These are phyloP conservation scores for Cryptococcus sp. DNA, from an alignment of 1,284 basidiomycete genomes.

Conservation along the genomic window DNA sequence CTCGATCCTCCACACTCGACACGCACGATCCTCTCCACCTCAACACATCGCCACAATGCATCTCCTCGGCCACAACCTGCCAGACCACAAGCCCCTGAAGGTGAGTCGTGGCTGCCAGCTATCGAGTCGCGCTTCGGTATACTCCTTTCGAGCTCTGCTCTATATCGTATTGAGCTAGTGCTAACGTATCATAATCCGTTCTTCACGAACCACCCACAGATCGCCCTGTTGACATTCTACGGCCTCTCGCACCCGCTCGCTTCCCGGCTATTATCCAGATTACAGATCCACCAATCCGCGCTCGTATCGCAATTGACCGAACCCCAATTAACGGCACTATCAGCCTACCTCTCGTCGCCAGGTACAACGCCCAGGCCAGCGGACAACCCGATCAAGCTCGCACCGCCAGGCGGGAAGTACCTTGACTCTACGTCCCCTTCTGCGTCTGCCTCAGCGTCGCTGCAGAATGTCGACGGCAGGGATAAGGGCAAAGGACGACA, in stretches of 20 bases:
- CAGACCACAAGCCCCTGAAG: slow-evolving; percentile 56
- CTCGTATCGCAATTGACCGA: slow-evolving; percentile 55
- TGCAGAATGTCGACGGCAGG: not conserved
- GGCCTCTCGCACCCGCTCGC: slow-evolving; percentile 57
- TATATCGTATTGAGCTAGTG: not conserved
- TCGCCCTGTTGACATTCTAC: slow-evolving; percentile 59
- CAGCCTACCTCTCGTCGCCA: slow-evolving; percentile 60
- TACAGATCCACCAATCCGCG: slow-evolving; percentile 56
- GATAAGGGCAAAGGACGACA: slow-evolving; percentile 5
- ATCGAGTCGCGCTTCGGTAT: not conserved
- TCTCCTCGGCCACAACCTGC: slow-evolving; percentile 56
- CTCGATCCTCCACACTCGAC: no score
- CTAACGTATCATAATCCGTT: not conserved
- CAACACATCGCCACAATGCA: slow-evolving; percentile 41
- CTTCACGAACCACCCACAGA: slow-evolving; percentile 40
- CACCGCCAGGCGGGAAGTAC: slow-evolving; percentile 20
- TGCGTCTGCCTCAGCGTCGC: not conserved
- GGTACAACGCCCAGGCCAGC: slow-evolving; percentile 40
- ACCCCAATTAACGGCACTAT: slow-evolving; percentile 59
- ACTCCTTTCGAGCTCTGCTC: not conserved
- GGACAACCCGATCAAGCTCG: slow-evolving; percentile 9
- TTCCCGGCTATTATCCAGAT: slow-evolving; percentile 56
- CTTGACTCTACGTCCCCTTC: not conserved
- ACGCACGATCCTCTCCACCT: not conserved
- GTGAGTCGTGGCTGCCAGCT: slow-evolving; percentile 31